Evolutionary conservation across 1,284 basidiomycete species (phyloP).

Genomic region (Prillingera fragicola): DNA sequence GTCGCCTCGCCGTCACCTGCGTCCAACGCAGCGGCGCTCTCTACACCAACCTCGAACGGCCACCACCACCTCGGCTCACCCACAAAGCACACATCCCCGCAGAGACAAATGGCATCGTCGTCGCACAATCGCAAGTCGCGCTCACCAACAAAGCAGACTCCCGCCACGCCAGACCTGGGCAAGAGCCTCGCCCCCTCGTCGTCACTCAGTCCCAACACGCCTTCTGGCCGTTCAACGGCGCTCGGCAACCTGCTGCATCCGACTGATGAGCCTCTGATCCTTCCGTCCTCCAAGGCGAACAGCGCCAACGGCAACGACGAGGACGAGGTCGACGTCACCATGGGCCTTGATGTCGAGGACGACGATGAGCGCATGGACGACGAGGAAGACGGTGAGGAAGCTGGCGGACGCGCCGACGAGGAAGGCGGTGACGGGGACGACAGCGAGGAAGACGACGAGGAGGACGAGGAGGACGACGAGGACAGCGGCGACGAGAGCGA

Average conservation of each 20-base stretch:
- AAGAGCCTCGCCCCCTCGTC: too few species aligned
- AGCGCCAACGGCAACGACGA: conserved; percentile 9
- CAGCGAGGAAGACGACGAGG: conserved; percentile 44
- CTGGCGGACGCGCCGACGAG: conserved; percentile 69
- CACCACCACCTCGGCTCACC: too few species aligned
- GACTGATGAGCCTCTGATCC: conserved; percentile 7
- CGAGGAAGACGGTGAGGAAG: too few species aligned
- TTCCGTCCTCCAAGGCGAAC: background rate
- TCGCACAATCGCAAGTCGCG: conserved; percentile 8
- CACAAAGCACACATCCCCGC: too few species aligned
- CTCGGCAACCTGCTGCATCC: conserved; percentile 9
- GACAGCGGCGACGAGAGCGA: conserved; percentile 15
- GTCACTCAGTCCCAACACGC: conserved; percentile 7
- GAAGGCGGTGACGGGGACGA: conserved; percentile 52
- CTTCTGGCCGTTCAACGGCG: conserved; percentile 8
- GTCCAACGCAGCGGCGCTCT: too few species aligned
- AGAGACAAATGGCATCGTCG: too few species aligned
- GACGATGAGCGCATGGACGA: conserved; percentile 70
- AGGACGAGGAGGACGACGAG: conserved; percentile 22
- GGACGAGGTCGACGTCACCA: conserved; percentile 17
- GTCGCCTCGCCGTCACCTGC: too few species aligned
- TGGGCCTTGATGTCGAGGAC: conserved; percentile 45
- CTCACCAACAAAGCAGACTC: conserved; percentile 1
- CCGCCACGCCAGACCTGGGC: too few species aligned
- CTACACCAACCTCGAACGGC: too few species aligned